Evolutionary conservation across 2,329 filamentous ascomycete genomes (phyloP), one percentile per base, ranked within the genome.

Genomic region (Xylariaceae sp.): DNA sequence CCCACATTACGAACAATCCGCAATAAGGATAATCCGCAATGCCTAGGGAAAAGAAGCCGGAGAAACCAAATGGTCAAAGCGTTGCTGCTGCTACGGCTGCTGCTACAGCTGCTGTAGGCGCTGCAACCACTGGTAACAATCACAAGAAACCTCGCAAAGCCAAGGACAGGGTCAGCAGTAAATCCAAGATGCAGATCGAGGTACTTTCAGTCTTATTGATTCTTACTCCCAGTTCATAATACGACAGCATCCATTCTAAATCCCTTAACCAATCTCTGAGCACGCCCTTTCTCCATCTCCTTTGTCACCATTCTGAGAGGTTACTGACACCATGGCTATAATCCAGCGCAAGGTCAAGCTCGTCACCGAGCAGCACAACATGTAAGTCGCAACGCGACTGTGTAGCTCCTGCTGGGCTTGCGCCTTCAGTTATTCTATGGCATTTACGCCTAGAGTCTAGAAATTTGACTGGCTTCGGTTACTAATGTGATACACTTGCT

Each of bases 271-370:
- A 43, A 43, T 43, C 19, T 7, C 18, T 3, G 3, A 3, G 14
- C 43, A 16, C 9, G 32, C 40, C 21, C 21, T 3, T 20, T 20
- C 44, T 40, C 43, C 20, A 48, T 20, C 40, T 20, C 5, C 19
- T 32, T 37, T n/a, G 23, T 20, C 21, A 10, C 46, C 48, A 18
- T 41, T 20, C 20, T 56, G 48, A 51, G 46, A 32, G 46, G 55
- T 46, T 61, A 55, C 65, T 72, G 56, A 69, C 54, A 51, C 56
- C 48, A 55, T 48, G 32, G 54, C 60, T 52, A 48, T 47, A 54
- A 77, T 88, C 69, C 89, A 97, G 84, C 87, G 95, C 70, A 90
- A 86, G 71, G 83, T 99, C 76, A 96, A 93, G 84, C 86, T 99
- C 78, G 84, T 97, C 66, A 98, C 95, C 49, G 88, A 95, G 79